These are phyloP conservation scores for Oryza brachyantha DNA, from an alignment of 176 grass and related monocot genomes.

Conservation along the genomic window DNA sequence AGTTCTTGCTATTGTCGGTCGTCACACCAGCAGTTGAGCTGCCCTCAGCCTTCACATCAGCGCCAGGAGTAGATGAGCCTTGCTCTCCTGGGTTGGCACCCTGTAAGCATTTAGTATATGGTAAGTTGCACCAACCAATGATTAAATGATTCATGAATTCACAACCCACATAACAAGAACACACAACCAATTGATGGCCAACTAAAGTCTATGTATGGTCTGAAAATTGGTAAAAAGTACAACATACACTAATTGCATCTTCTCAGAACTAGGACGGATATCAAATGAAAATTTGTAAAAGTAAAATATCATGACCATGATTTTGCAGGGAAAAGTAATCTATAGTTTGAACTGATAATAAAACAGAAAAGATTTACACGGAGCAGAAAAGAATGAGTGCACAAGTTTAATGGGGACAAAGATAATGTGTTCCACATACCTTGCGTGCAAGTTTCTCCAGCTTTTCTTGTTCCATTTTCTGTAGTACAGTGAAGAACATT, in stretches of 20 bases:
- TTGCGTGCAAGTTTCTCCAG: constrained; percentile 64
- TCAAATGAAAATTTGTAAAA: not conserved
- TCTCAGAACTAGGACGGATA: not conserved
- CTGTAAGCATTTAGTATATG: constrained; percentile 35
- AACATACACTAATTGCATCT: not conserved
- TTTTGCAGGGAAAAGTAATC: not conserved
- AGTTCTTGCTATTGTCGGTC: constrained; percentile 66
- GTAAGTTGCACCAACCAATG: not conserved
- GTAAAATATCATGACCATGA: not conserved
- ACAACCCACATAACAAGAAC: not conserved
- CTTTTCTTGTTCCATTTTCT: constrained; percentile 84
- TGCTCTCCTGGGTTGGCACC: constrained; percentile 50
- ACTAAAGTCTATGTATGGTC: not conserved
- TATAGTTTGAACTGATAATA: not conserved
- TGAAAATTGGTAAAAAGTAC: not conserved
- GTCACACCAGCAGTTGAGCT: constrained; percentile 37
- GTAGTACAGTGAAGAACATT: constrained; percentile 19
- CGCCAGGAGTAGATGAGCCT: constrained; percentile 17
- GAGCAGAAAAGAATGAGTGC: not conserved
- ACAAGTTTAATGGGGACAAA: not conserved
- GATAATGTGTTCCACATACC: constrained; percentile 31
- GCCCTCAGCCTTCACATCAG: constrained; percentile 25
- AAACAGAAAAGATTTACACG: not conserved
- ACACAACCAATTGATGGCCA: not conserved
- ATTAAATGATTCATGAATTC: not conserved